Evolutionary conservation across 202 grass and related monocot species (phyloP), one percentile per base, ranked within the genome.

Genomic region (Cymbopogon flexuosus): DNA sequence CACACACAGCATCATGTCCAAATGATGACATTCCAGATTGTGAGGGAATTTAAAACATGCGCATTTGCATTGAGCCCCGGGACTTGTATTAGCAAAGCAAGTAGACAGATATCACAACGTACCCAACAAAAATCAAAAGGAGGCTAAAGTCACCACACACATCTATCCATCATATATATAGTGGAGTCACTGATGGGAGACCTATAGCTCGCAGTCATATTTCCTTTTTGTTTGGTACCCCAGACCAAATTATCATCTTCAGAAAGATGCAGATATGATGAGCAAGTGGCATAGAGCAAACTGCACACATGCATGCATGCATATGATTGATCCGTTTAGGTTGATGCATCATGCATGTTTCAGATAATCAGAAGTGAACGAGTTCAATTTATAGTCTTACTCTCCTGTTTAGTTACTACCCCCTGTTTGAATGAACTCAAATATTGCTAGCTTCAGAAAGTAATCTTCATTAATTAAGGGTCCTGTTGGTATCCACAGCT

Each of bases 11-110:
- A 78, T 89, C 78, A 85, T 89, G 39, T 41, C 39, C 46, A 68
- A 82, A 89, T 89, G 83, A 89, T 85, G 72, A 11, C 22, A 22
- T 82, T 82, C 66, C 31, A 82, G 67, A 82, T 85, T 42, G 65
- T 73, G 59, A 62, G 11, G 37, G 12, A 41, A 67, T 81, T 78
- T 52, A 66, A 62, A 89, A 73, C 21, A 21, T 35, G 56, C 41
- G 21, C 46, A 72, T 60, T 51, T 85, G 65, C 72, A 85, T 81
- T 81, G 82, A 89, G 82, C 77, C 87, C 82, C 58, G 72, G 77
- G 65, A 72, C 49, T 82, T 65, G 57, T 62, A 57, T 62, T 80
- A 66, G 39, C 30, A 27, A 68, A 52, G 37, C 63, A 87, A 45
- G 31, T 33, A 33, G 31, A 33, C 31, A 33, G 31, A 33, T 73